Base-by-base conservation (phyloP, 768 basidiomycete species). In the Royoungia palumana region DNA sequence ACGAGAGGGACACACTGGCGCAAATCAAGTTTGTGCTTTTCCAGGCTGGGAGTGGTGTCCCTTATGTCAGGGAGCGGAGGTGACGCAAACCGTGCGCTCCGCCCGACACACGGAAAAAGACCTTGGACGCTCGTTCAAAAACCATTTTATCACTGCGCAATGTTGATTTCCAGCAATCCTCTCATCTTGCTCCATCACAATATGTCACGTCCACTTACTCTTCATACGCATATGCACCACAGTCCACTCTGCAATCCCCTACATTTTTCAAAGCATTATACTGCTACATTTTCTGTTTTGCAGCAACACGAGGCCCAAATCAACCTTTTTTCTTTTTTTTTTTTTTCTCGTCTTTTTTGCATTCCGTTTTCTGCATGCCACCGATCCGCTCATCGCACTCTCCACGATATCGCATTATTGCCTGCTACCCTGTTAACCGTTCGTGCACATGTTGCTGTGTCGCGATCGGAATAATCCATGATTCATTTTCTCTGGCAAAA, bases 1-100 rank as follows among this genome's bases (percentile, higher is more conserved):
- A 59, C 43, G 76, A 76, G 56, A 73, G 72, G 38, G 63, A 63
- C 42, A 61, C 61, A 22, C 76, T 84, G 36, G 53, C 63, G 17
- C 69, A 73, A 40, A 70, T 83, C 57, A 82, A 81, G 64, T 70
- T 65, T 44, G 75, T 74, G 17, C 69, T 84, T 48, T 81, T 82
- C 59, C 77, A 80, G 53, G 70, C 72, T 32, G 73, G 56, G 28
- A 69, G 69, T 17, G 66, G 68, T 13, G 66, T 70, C 14, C 69
- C 49, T 58, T 71, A 55, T 68, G 72, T 50, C 54, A 69, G 53
- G 59, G 54, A 66, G 6, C 59, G 63, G 40, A 64, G 66, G 52
- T 70, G 30, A 67, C 30, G 16, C 20, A 27, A 34, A 12, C n/a
- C 44, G 40, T 34, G 13, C 16, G 20, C 21, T 19, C 45, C 22